Base-by-base conservation (phyloP, 352 stramenopile species). In the Phytophthora gonapodyides region DNA sequence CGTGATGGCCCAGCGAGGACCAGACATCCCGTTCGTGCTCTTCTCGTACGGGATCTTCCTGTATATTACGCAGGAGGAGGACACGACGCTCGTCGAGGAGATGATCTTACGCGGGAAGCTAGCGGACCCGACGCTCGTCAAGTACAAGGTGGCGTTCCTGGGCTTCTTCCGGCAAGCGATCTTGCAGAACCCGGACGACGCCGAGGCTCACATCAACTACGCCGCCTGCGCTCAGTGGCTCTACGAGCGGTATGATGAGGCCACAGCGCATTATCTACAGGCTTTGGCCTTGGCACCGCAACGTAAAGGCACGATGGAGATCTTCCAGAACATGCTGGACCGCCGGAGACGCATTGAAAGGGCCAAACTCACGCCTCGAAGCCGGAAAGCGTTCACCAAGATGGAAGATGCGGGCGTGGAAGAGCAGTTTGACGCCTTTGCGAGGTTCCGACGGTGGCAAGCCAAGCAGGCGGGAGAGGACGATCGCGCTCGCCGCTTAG, bases 271-370 rank as follows among this genome's bases (percentile, higher is more conserved):
- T 61, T 96, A 93, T 56, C 40, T 96, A 27, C 69, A 70, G 0
- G 85, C 87, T 1, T 67, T 93, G n/a, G 75, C 82, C 0, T 64
- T 82, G 0, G 71, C 91, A 33, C 83, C 83, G 11, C 77, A 88
- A 57, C 87, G 86, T 21, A 69, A 78, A 50, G 78, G 72, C 2
- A 67, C 68, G 1, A 82, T 93, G 71, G 72, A 87, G 34, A 69
- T 91, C 7, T 93, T 96, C 47, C 84, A 96, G 48, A 80, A 81
- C 13, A 87, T 93, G 82, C 59, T 96, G 5, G 69, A 82, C 21
- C 73, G 78, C 7, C 73, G 81, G 41, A 76, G 65, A 45, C 64
- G 70, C 4, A 61, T 82, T 1, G 66, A 87, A 31, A 45, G 64
- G 2, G 56, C 57, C 8, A 62, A 75, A 31, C 55, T 69, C 15